These are phyloP conservation scores for Bidens hawaiensis DNA, from an alignment of 140 eudicot species.

Conservation along the genomic window DNA sequence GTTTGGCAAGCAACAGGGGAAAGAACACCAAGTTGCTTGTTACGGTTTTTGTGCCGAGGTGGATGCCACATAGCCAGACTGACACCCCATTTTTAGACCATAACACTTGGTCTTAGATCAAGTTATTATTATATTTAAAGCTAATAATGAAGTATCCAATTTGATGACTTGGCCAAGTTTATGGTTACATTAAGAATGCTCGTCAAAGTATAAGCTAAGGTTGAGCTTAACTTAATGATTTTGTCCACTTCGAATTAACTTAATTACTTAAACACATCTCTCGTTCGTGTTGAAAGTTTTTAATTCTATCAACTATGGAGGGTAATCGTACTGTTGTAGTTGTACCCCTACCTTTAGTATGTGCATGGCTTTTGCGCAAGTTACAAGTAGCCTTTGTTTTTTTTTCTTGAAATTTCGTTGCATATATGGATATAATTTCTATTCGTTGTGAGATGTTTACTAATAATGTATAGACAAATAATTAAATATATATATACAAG, in stretches of 20 bases:
- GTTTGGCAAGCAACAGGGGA: no score
- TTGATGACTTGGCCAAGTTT: neutral
- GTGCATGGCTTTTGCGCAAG: neutral
- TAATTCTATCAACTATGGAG: neutral
- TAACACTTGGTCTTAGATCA: no score
- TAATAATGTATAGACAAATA: neutral
- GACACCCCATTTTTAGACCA: no score
- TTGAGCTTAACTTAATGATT: neutral
- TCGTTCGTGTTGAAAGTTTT: neutral
- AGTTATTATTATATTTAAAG: no score
- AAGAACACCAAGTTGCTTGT: no score
- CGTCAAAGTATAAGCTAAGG: neutral
- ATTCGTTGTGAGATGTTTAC: neutral
- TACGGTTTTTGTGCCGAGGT: no score
- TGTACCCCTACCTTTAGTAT: neutral
- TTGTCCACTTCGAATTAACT: no score
- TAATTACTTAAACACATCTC: no score
- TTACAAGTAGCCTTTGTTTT: neutral
- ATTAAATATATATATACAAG: neutral
- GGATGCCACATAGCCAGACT: no score
- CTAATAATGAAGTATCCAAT: no score
- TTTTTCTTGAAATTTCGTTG: neutral
- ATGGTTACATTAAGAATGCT: neutral
- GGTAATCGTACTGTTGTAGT: neutral
- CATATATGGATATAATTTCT: neutral